phyloP scores from a whole-genome alignment of 73 alveolate genomes.

The Tetrahymena malaccensis region DNA sequence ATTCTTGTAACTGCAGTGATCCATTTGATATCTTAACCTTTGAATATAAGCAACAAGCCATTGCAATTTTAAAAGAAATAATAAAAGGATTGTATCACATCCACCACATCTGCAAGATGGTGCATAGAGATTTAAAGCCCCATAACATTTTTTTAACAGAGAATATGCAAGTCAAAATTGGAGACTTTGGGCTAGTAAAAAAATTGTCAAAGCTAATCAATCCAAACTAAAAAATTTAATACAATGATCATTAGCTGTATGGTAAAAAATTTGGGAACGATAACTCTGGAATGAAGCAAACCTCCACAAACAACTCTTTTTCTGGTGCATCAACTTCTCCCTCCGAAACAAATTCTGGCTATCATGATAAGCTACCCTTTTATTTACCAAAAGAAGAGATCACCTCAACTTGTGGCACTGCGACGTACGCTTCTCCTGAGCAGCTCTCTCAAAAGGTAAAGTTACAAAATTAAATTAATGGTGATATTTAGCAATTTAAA shows the following conservation, averaged over 20 bases:
- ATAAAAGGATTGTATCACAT: slow-evolving; percentile 21
- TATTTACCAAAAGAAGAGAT: background rate
- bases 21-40: background rate
- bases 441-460: background rate
- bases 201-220: background rate
- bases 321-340: background rate
- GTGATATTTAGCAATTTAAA: too few species aligned
- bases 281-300: background rate
- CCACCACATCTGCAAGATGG: slow-evolving; percentile 22
- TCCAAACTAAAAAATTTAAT: background rate
- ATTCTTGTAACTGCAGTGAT: background rate
- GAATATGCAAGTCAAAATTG: slow-evolving; percentile 16
- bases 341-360: background rate
- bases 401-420: background rate
- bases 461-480: background rate
- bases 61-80: background rate
- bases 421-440: background rate
- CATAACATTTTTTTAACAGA: slow-evolving; percentile 20
- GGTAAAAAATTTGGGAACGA: background rate
- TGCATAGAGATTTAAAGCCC: slow-evolving; percentile 39
- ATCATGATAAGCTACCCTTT: background rate
- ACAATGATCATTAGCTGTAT: background rate
- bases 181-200: slow-evolving; percentile 32
- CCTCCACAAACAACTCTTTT: background rate
- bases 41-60: slow-evolving; percentile 2